Evolutionary conservation across 2,329 filamentous ascomycete genomes (phyloP).

Genomic region (Mycogone perniciosa): DNA sequence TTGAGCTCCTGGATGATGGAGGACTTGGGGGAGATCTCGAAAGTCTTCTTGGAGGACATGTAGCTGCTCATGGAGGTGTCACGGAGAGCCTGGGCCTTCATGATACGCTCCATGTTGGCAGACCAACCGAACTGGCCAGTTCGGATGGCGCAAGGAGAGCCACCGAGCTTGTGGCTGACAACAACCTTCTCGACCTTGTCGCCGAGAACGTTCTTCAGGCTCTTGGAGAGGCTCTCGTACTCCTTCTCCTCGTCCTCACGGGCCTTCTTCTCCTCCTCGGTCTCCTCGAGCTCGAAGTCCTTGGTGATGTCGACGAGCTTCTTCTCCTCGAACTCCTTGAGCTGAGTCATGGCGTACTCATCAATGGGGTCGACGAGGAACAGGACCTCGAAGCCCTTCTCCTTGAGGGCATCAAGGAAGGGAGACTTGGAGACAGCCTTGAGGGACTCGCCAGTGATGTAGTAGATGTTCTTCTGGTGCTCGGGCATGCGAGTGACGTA

Average conservation of each 20-base stretch:
- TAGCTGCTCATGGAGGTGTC: conserved; percentile 99
- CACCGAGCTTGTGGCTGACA: conserved; percentile 93
- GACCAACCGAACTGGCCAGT: conserved; percentile 99
- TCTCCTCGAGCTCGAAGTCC: conserved; percentile 99
- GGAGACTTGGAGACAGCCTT: conserved; percentile 97
- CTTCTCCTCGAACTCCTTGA: conserved; percentile 99
- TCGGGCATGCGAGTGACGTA: conserved; percentile 99
- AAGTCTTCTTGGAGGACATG: conserved; percentile 99
- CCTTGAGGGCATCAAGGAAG: conserved; percentile 97
- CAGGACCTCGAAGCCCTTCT: conserved; percentile 98
- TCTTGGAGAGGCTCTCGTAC: conserved; percentile 89
- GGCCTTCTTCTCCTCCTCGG: conserved; percentile 95
- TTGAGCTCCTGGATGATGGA: conserved; percentile 98
- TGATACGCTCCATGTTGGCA: conserved; percentile 99
- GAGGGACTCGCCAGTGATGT: conserved; percentile 99
- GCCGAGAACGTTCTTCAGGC: conserved; percentile 97
- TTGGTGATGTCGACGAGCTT: conserved; percentile 99
- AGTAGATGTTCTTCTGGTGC: conserved; percentile 99
- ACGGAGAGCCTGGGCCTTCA: conserved; percentile 99
- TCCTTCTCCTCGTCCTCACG: conserved; percentile 98
- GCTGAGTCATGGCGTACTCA: conserved; percentile 98
- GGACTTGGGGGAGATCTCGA: conserved; percentile 99
- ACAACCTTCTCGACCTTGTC: conserved; percentile 99
- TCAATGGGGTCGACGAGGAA: conserved; percentile 99
- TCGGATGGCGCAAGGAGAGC: conserved; percentile 94